A percentile compares a stretch with the other conserved stretches of the same genome.
phyloP scores from a whole-genome alignment of 352 stramenopile genomes.

The Globisporangium cystogenes region DNA sequence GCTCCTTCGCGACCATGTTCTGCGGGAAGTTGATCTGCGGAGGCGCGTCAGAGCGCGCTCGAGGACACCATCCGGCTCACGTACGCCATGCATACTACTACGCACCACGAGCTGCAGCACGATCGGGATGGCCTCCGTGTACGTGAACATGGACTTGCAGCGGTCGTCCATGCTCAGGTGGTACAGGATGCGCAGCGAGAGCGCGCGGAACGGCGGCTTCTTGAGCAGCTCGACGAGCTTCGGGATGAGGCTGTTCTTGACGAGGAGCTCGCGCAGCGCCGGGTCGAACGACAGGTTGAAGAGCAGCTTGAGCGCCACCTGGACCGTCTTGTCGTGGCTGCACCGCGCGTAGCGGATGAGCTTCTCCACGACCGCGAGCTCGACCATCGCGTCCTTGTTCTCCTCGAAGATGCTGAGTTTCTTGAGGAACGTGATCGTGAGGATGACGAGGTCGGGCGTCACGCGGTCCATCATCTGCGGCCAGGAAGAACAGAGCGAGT shows the following conservation, averaged over 20 bases:
- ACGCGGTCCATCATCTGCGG: constrained; percentile 81
- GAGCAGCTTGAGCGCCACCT: constrained; percentile 84
- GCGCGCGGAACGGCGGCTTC: constrained; percentile 84
- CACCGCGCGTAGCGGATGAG: constrained; percentile 75
- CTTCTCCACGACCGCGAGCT: constrained; percentile 72
- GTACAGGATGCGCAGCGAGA: constrained; percentile 91
- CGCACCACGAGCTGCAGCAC: constrained; percentile 89
- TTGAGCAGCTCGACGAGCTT: constrained; percentile 93
- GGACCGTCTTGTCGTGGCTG: constrained; percentile 82
- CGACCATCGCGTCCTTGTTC: constrained; percentile 92
- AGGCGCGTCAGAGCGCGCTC: background rate
- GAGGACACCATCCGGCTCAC: too few species aligned
- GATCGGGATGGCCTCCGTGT: constrained; percentile 92
- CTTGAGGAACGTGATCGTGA: constrained; percentile 90
- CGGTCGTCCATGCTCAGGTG: constrained; percentile 93
- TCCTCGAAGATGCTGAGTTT: constrained; percentile 95
- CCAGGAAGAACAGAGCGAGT: background rate
- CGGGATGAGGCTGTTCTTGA: constrained; percentile 86
- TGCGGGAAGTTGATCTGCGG: constrained; percentile 89
- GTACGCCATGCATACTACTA: too few species aligned
- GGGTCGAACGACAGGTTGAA: constrained; percentile 96
- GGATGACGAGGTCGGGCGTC: constrained; percentile 84
- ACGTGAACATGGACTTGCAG: constrained; percentile 94
- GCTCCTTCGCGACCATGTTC: constrained; percentile 89
- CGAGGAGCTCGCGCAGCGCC: constrained; percentile 75